Percentiles rank a stretch among this genome's conserved stretches.
Conservation (phyloP, 192 early-diverging fungal species). For the Gigaspora rosea region DNA sequence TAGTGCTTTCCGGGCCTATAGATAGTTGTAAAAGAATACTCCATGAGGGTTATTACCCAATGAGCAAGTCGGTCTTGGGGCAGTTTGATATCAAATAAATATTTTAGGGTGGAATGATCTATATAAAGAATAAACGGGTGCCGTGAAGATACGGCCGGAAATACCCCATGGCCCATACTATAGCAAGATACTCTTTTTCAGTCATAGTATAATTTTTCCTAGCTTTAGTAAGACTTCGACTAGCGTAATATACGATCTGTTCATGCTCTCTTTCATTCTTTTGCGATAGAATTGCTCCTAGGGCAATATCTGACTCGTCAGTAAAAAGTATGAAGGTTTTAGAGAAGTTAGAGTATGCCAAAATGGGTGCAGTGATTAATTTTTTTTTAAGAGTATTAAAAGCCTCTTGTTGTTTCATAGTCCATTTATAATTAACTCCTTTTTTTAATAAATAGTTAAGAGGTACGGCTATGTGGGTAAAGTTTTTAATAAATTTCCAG, state of each 20-base stretch:
- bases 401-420: background rate
- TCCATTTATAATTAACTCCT: background rate
- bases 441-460: background rate
- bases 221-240: constrained; percentile 20
- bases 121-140: too few relatives aligned
- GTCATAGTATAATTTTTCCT: constrained; percentile 36
- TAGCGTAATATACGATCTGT: constrained; percentile 33
- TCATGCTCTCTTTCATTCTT: constrained; percentile 13
- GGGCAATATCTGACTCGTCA: constrained; percentile 45
- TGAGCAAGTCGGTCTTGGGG: too few relatives aligned
- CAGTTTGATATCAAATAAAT: too few relatives aligned
- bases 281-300: constrained; percentile 47
- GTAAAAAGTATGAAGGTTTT: constrained; percentile 40
- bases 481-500: background rate
- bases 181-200: constrained; percentile 35
- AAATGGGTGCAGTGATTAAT: constrained; percentile 40
- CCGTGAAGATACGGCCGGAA: constrained; percentile 41
- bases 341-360: constrained; percentile 34
- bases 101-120: too few relatives aligned
- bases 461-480: background rate
- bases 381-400: constrained; percentile 34
- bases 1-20: too few relatives aligned
- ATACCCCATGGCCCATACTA: constrained; percentile 32
- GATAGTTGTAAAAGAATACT: too few relatives aligned
- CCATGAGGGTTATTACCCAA: too few relatives aligned